Evolutionary conservation across 2,329 filamentous ascomycete genomes (phyloP).

Genomic region (Eutypa lata): DNA sequence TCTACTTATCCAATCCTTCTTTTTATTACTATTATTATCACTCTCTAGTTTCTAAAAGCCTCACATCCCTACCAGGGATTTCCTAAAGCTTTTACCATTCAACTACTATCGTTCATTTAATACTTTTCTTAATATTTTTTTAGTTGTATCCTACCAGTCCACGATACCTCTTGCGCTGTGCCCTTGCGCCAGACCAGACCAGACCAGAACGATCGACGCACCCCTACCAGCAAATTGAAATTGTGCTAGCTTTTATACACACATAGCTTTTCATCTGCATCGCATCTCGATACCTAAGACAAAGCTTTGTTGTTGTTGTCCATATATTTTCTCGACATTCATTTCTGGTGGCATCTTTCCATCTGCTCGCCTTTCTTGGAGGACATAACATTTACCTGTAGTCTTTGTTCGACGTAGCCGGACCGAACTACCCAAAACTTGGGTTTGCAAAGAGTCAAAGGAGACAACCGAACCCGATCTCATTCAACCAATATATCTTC

Average conservation of each 20-base stretch:
- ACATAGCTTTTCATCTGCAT: background rate
- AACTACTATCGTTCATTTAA: constrained; percentile 29
- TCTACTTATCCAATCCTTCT: constrained; percentile 30
- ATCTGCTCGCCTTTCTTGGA: constrained; percentile 29
- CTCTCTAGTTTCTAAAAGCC: constrained; percentile 16
- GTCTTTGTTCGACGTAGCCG: constrained; percentile 29
- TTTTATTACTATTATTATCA: constrained; percentile 6
- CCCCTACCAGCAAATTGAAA: constrained; percentile 1
- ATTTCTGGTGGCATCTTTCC: constrained; percentile 22
- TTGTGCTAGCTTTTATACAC: background rate
- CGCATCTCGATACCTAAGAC: constrained; percentile 7
- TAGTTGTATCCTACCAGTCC: constrained; percentile 20
- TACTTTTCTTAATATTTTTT: constrained; percentile 30
- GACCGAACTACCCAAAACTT: constrained; percentile 12
- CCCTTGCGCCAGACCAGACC: background rate
- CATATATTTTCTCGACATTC: constrained; percentile 25
- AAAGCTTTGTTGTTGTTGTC: constrained; percentile 23
- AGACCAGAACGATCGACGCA: background rate
- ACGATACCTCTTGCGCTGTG: constrained; percentile 9
- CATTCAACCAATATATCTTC: constrained; percentile 7
- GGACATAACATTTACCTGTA: constrained; percentile 15
- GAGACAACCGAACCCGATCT: constrained; percentile 8
- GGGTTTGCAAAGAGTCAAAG: constrained; percentile 18
- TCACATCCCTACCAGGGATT: constrained; percentile 15
- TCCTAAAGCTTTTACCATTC: constrained; percentile 23